phyloP scores from a whole-genome alignment of 2,329 filamentous ascomycete species.

The Trichoderma sp. region DNA sequence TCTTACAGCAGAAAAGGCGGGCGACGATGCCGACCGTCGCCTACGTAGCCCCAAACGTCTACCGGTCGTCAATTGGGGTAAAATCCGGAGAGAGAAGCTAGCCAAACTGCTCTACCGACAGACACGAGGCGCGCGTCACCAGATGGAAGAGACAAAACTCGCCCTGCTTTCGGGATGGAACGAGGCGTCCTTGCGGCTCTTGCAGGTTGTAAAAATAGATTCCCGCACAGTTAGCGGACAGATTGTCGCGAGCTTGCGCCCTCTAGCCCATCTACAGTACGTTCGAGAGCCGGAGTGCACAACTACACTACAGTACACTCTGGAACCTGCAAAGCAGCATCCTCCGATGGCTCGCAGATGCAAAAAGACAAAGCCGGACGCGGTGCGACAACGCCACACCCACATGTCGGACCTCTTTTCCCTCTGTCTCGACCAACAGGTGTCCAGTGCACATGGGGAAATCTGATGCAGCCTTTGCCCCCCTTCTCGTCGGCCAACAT shows the following conservation, averaged over 20 bases:
- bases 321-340: background rate
- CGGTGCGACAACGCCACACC: background rate
- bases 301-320: background rate
- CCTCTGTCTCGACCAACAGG: background rate
- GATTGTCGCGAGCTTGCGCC: background rate
- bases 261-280: background rate
- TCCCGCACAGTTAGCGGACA: background rate
- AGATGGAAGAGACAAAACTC: background rate
- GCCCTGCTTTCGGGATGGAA: background rate
- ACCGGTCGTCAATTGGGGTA: background rate
- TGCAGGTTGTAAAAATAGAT: constrained; percentile 2
- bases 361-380: background rate
- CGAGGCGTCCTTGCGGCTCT: background rate
- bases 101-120: constrained; percentile 4
- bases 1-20: background rate
- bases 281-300: background rate
- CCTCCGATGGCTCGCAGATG: constrained; percentile 15
- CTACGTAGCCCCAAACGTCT: background rate
- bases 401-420: constrained; percentile 7
- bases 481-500: constrained; percentile 9
- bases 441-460: constrained; percentile 1
- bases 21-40: background rate
- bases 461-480: background rate
- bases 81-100: background rate
- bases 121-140: constrained; percentile 4